phyloP scores from a whole-genome alignment of 306 rosid species.

The Clitoria ternatea region DNA sequence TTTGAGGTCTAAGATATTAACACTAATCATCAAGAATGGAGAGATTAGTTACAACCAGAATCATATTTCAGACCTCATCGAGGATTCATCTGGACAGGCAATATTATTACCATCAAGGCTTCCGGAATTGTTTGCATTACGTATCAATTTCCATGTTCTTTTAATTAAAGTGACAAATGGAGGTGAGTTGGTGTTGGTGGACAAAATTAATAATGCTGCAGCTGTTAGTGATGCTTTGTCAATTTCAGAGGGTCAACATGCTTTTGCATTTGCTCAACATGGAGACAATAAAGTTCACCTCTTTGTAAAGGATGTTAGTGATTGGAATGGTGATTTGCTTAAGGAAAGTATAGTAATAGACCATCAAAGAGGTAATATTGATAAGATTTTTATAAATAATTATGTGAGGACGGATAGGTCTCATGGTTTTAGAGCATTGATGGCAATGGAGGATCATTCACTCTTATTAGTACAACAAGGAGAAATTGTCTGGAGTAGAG shows the following conservation, averaged over 20 bases:
- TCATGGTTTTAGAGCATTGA: conserved; percentile 86
- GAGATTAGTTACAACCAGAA: conserved; percentile 52
- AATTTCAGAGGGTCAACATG: conserved; percentile 67
- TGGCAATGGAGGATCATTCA: conserved; percentile 95
- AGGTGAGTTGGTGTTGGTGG: conserved; percentile 67
- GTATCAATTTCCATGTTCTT: conserved; percentile 37
- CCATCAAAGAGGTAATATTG: conserved; percentile 64
- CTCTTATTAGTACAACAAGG: conserved; percentile 91
- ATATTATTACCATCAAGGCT: conserved; percentile 65
- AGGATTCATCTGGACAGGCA: conserved; percentile 52
- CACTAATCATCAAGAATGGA: conserved; percentile 55
- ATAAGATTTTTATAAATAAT: conserved; percentile 70
- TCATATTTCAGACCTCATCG: conserved; percentile 47
- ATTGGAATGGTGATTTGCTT: conserved; percentile 63
- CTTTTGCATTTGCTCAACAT: conserved; percentile 70
- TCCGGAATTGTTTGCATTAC: conserved; percentile 64
- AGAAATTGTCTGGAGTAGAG: conserved; percentile 93
- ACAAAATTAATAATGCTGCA: conserved; percentile 50
- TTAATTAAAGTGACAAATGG: conserved; percentile 56
- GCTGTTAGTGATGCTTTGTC: conserved; percentile 68
- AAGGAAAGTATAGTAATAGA: conserved; percentile 71
- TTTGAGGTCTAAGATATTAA: conserved; percentile 55
- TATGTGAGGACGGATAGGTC: conserved; percentile 87
- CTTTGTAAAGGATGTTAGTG: conserved; percentile 54
- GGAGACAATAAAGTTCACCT: conserved; percentile 59